These are phyloP conservation scores for Cadophora malorum DNA, from an alignment of 2,329 filamentous ascomycete species.

Conservation along the genomic window DNA sequence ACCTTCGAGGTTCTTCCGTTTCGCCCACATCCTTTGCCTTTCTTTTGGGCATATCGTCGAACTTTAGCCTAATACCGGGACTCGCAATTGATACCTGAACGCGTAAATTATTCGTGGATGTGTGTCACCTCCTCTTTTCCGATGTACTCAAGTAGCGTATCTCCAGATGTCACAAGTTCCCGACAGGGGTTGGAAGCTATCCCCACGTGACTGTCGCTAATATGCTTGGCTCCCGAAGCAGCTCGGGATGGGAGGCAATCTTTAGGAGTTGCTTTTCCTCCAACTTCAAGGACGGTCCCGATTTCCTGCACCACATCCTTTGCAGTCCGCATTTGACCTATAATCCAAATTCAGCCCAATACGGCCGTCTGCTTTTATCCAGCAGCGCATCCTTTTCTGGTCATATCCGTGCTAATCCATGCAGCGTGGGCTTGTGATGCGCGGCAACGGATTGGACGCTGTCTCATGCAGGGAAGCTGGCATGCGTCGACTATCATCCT, in stretches of 20 bases:
- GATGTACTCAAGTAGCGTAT: not conserved
- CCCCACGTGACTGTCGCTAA: constrained; percentile 1
- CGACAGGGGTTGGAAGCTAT: constrained; percentile 1
- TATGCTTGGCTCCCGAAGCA: not conserved
- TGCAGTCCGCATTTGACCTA: not conserved
- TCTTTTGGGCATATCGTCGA: constrained; percentile 39
- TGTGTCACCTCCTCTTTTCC: constrained; percentile 13
- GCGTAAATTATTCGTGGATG: constrained; percentile 4
- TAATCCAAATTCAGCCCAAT: not conserved
- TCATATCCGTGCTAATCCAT: constrained; percentile 24
- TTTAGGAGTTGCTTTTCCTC: not conserved
- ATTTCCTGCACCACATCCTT: constrained; percentile 15
- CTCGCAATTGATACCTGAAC: not conserved
- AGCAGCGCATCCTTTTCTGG: constrained; percentile 26
- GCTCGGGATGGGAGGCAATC: not conserved
- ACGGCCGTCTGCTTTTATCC: constrained; percentile 31
- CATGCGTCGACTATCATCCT: constrained; percentile 30
- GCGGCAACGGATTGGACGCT: constrained; percentile 30
- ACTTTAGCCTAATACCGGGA: not conserved
- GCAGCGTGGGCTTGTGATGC: constrained; percentile 17
- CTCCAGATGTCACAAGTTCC: constrained; percentile 1
- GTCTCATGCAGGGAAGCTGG: constrained; percentile 36
- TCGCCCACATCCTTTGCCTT: constrained; percentile 38
- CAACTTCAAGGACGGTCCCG: not conserved
- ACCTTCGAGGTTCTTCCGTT: constrained; percentile 37